Evolutionary conservation across 768 basidiomycete genomes (phyloP), one percentile per base, ranked within the genome.

Genomic region (Sistotremastrum suecicum): DNA sequence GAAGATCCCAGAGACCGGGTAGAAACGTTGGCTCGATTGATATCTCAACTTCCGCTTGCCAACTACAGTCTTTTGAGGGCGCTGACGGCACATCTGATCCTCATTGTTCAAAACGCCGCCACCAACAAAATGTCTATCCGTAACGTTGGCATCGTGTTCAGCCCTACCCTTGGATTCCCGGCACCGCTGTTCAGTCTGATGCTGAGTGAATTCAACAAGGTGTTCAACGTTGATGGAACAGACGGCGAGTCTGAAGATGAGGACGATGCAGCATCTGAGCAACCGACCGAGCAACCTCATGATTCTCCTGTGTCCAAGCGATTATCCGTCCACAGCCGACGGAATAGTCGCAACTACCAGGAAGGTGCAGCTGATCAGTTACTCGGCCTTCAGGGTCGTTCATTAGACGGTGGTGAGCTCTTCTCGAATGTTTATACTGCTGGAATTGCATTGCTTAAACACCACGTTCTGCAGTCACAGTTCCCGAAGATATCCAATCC

Each of bases 121-220:
- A 66, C 83, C 48, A 95, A 95, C 77, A 98, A 92, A 70, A 99
- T 99, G 95, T 92, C 85, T 37, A 82, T 98, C 77, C 80, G 94
- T 40, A 99, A 99, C 60, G 89, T 99, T 30, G 92, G 94, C 11
- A 98, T 99, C 49, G 94, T 98, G 28, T 97, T 98, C 66, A 92
- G 90, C 52, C 95, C 95, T 2, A 98, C 95, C 0, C 70, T 99
- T 8, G 91, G 90, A 39, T 95, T 99, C 54, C 94, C 94, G n/a
- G 94, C 94, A 3, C 89, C 89, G 5, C 86, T 97, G 38, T 92
- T 98, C 63, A 90, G 87, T 57, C 66, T 95, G 51, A 88, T 98
- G 80, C 74, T 98, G 32, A 81, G 78, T 47, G 88, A 95, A 59
- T 97, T 92, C 65, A 88, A 87, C 53, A 75, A 80, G 10, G 90